A percentile compares a stretch with the other conserved stretches of the same genome.
Conservation (phyloP, 495 filamentous ascomycete species). For the Penicillium antarcticum region DNA sequence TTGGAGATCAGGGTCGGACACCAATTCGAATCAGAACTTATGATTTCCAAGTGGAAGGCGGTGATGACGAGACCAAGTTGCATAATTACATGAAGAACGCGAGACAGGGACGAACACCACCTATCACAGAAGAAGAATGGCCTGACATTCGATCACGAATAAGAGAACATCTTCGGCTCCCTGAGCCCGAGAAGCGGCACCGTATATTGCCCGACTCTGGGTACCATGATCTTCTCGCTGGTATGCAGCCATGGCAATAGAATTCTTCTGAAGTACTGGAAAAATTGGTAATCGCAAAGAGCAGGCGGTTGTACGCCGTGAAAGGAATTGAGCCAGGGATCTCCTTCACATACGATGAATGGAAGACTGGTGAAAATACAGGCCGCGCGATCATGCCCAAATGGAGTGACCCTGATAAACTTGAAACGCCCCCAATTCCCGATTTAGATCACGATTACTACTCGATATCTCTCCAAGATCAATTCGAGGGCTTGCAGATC, state of each 20-base stretch:
- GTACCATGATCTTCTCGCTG: not conserved
- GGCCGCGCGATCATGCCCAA: conserved; percentile 5
- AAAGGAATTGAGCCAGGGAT: conserved; percentile 8
- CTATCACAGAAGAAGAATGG: conserved; percentile 3
- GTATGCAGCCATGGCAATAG: conserved; percentile 1
- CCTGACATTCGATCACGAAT: not conserved
- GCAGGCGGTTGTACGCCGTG: conserved; percentile 1
- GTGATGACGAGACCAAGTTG: not conserved
- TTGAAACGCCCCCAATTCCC: not conserved
- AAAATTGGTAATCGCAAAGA: conserved; percentile 2
- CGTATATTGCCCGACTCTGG: conserved; percentile 2
- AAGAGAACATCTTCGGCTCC: conserved; percentile 3
- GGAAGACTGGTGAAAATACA: conserved; percentile 7
- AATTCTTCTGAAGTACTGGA: conserved; percentile 4
- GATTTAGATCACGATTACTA: conserved; percentile 4
- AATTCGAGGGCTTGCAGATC: conserved; percentile 8
- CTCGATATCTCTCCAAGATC: conserved; percentile 7
- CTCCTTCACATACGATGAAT: conserved; percentile 11
- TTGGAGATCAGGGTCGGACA: conserved; percentile 6
- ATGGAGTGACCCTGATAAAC: not conserved
- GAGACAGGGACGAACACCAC: conserved; percentile 3
- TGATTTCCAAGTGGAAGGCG: conserved; percentile 7
- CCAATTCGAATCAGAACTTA: conserved; percentile 11
- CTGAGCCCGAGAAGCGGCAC: conserved; percentile 5
- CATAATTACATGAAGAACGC: not conserved